Conservation (phyloP, 163 green algal genomes). For the Volvox carteri region DNA sequence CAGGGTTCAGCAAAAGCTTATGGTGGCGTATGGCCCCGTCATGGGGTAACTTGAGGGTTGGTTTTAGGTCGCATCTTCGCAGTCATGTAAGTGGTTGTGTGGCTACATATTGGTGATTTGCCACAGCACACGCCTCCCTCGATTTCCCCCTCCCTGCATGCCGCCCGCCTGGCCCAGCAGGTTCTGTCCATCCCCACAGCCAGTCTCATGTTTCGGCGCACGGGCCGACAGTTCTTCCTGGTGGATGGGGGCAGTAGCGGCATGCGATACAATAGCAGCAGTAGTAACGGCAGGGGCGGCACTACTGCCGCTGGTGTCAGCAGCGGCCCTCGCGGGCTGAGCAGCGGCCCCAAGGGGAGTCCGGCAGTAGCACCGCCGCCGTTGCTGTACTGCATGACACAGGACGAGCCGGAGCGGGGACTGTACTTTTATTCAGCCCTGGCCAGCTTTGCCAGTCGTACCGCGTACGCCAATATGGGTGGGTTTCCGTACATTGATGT, state of each 20-base stretch:
- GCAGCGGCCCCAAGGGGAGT: not conserved
- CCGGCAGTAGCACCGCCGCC: conserved; percentile 38
- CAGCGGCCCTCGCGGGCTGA: conserved; percentile 2
- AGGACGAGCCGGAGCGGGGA: conserved; percentile 68
- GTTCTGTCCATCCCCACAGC: conserved; percentile 66
- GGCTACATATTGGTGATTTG: no score
- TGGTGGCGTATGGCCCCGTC: no score
- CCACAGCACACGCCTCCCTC: no score
- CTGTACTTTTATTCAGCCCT: conserved; percentile 81
- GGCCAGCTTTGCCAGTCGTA: conserved; percentile 81
- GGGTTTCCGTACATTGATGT: no score
- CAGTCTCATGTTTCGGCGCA: conserved; percentile 60
- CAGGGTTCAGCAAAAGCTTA: no score
- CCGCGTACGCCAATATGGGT: conserved; percentile 86
- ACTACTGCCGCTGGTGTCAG: not conserved
- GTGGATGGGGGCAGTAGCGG: conserved; percentile 62
- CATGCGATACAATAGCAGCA: not conserved
- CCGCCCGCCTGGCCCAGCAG: conserved; percentile 27
- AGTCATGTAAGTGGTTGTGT: no score
- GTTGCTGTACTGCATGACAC: conserved; percentile 77
- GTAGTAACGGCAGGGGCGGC: not conserved
- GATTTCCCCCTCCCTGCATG: not conserved
- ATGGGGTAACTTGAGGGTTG: no score
- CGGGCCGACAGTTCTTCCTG: conserved; percentile 86
- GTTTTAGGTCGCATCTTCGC: no score